These are phyloP conservation scores for Canna indica DNA, from an alignment of 176 grass and related monocot species.

Conservation along the genomic window DNA sequence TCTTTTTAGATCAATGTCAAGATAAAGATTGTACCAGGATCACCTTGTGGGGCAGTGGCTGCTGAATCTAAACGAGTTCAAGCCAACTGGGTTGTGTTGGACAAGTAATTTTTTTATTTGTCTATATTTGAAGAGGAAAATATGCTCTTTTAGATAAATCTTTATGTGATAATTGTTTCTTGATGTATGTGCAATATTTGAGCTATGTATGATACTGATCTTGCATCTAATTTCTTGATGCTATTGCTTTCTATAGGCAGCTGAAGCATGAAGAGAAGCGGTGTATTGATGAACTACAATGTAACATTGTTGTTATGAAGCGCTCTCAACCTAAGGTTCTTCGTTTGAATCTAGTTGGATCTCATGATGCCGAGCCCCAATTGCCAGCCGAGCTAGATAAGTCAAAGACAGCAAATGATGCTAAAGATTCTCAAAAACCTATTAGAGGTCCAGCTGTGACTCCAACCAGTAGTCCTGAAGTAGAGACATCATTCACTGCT, in stretches of 20 bases:
- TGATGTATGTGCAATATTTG: conserved; percentile 16
- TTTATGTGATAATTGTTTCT: not conserved
- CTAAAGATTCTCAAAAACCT: conserved; percentile 41
- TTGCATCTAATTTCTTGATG: conserved; percentile 10
- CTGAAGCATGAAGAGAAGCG: conserved; percentile 90
- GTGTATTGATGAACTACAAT: conserved; percentile 89
- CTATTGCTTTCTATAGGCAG: conserved; percentile 32
- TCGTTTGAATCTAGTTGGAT: conserved; percentile 85
- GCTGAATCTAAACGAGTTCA: conserved; percentile 73
- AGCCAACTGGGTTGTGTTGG: conserved; percentile 96
- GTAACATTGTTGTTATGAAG: conserved; percentile 99
- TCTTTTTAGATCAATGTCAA: conserved; percentile 74
- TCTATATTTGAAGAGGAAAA: not conserved
- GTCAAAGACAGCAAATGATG: conserved; percentile 21
- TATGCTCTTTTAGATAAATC: conserved; percentile 15
- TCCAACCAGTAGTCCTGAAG: conserved; percentile 80
- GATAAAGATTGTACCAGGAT: conserved; percentile 77
- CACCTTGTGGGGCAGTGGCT: conserved; percentile 70
- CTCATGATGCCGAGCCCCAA: conserved; percentile 59
- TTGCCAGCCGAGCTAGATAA: conserved; percentile 24
- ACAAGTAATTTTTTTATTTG: conserved; percentile 51
- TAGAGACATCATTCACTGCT: conserved; percentile 63
- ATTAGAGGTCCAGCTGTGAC: conserved; percentile 81
- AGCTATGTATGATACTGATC: conserved; percentile 16
- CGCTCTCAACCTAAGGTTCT: conserved; percentile 92